Conservation (phyloP, 805 yeast genomes). For the Priceomyces fermenticarens region DNA sequence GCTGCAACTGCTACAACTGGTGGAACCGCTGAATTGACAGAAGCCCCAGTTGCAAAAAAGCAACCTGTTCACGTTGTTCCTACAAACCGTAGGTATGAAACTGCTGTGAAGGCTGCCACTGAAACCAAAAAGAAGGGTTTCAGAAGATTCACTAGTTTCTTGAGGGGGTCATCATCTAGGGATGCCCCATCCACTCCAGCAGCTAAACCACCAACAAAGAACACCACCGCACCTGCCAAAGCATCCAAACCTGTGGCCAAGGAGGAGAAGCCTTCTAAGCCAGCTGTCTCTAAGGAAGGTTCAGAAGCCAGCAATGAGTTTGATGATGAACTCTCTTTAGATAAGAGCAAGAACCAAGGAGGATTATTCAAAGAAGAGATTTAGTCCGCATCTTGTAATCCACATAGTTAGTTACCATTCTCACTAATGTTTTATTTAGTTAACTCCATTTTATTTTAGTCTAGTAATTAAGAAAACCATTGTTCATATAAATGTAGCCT, state of each 20-base stretch:
- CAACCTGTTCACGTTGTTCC: too few species aligned
- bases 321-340: conserved; percentile 30
- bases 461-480: too few species aligned
- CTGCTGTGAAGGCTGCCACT: conserved; percentile 6
- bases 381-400: conserved; percentile 7
- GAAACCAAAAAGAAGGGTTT: conserved; percentile 12
- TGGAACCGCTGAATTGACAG: too few species aligned
- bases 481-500: too few species aligned
- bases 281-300: not conserved
- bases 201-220: not conserved
- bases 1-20: conserved; percentile 6
- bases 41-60: too few species aligned
- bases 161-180: conserved; percentile 6
- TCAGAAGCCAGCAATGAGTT: conserved; percentile 10
- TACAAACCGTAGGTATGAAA: not conserved
- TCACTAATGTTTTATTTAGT: not conserved
- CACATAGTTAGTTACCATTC: conserved; percentile 1
- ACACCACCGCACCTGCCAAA: not conserved
- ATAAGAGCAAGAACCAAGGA: conserved; percentile 25
- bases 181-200: conserved; percentile 1
- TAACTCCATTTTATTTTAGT: too few species aligned
- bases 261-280: conserved; percentile 2
- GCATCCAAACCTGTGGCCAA: conserved; percentile 1
- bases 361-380: conserved; percentile 44
- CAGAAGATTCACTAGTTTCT: conserved; percentile 18